Conservation (phyloP, 768 basidiomycete species). For the Leccinum ochraceum region DNA sequence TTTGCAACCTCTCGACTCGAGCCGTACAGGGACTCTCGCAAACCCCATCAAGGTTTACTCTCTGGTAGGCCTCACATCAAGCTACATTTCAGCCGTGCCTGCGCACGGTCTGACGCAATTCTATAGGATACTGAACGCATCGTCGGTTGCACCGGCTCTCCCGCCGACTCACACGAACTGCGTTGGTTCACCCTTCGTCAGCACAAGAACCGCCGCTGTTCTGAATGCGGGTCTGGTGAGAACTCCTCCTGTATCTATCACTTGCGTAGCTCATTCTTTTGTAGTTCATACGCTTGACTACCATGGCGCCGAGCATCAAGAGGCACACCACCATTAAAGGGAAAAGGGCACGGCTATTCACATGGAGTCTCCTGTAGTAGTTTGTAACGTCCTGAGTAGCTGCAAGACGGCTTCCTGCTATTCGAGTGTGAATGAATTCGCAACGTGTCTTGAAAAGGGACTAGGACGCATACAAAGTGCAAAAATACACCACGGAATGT, state of each 20-base stretch:
- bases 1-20: slow-evolving; percentile 78
- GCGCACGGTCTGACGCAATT: slow-evolving; percentile 1
- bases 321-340: slow-evolving; percentile 46
- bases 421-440: not conserved
- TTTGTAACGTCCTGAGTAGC: slow-evolving; percentile 13
- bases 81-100: not conserved
- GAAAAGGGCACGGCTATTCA: slow-evolving; percentile 6
- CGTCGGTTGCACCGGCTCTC: slow-evolving; percentile 93
- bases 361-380: slow-evolving; percentile 18
- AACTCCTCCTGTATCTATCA: slow-evolving; percentile 10
- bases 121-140: slow-evolving; percentile 76
- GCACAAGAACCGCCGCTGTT: slow-evolving; percentile 76
- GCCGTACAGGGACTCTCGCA: slow-evolving; percentile 82
- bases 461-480: not conserved
- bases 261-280: slow-evolving; percentile 8
- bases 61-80: slow-evolving; percentile 54
- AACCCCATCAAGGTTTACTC: slow-evolving; percentile 89
- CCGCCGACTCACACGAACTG: slow-evolving; percentile 94
- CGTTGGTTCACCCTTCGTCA: slow-evolving; percentile 76
- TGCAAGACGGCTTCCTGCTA: not conserved
- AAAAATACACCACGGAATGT: not conserved
- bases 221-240: slow-evolving; percentile 92
- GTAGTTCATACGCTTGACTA: slow-evolving; percentile 76
- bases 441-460: not conserved
- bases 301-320: slow-evolving; percentile 57